Evolutionary conservation across 768 basidiomycete species (phyloP).

Genomic region (Cystobasidium onofrii): DNA sequence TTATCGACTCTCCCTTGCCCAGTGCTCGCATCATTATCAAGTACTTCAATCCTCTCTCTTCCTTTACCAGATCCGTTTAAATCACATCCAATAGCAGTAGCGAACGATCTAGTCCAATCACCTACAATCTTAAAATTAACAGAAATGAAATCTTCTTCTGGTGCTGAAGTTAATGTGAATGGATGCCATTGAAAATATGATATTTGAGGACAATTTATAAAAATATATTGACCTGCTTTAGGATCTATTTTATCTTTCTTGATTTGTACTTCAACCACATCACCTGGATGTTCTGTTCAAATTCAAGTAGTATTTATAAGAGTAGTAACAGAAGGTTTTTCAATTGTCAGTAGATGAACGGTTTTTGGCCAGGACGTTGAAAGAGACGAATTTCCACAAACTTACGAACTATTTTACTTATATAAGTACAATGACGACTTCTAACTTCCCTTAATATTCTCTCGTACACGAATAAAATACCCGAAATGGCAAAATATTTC

Average conservation of each 20-base stretch:
- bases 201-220: conserved; percentile 79
- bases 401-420: conserved; percentile 56
- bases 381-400: no score
- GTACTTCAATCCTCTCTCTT: conserved; percentile 46
- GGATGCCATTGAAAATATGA: conserved; percentile 97
- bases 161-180: conserved; percentile 78
- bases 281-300: conserved; percentile 78
- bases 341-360: no score
- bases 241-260: conserved; percentile 79
- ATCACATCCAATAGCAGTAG: conserved; percentile 74
- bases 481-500: conserved; percentile 87
- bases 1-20: conserved; percentile 42
- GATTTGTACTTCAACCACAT: conserved; percentile 90
- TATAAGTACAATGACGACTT: conserved; percentile 79
- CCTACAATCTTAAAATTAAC: conserved; percentile 84
- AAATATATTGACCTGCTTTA: conserved; percentile 58
- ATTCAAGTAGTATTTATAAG: no score
- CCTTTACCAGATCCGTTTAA: conserved; percentile 49
- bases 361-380: no score
- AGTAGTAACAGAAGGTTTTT: no score
- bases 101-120: conserved; percentile 77
- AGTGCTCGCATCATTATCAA: conserved; percentile 49
- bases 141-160: conserved; percentile 89
- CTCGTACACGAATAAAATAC: conserved; percentile 74
- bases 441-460: conserved; percentile 86